Evolutionary conservation across 2,329 filamentous ascomycete species (phyloP).

Genomic region (Trichoderma hamatum): DNA sequence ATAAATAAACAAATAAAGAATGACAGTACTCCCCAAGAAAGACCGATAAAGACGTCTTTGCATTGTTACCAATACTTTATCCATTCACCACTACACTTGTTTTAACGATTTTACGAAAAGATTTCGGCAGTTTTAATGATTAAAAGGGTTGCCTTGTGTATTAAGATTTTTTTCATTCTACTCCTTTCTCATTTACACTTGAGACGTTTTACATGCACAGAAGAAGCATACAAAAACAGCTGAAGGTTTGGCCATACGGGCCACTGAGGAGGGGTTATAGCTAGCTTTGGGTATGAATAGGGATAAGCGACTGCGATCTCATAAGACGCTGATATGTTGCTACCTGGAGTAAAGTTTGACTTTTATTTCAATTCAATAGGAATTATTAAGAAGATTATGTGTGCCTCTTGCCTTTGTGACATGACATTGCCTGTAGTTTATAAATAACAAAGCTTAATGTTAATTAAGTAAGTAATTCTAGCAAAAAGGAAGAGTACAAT

Average conservation of each 20-base stretch:
- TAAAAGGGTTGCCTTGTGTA: conserved; percentile 23
- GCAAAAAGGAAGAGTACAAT: neutral
- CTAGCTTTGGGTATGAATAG: conserved; percentile 4
- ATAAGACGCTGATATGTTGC: neutral
- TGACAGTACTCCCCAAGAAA: neutral
- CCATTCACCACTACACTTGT: conserved; percentile 11
- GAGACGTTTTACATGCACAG: neutral
- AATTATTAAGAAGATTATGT: conserved; percentile 23
- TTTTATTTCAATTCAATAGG: conserved; percentile 18
- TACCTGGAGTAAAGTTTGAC: conserved; percentile 16
- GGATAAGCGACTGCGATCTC: neutral
- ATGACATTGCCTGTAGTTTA: neutral
- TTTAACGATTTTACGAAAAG: conserved; percentile 27
- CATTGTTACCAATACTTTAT: conserved; percentile 1
- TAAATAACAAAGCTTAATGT: neutral
- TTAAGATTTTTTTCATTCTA: conserved; percentile 10
- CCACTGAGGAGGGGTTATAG: neutral
- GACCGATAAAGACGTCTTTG: neutral
- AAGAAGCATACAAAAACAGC: conserved; percentile 1
- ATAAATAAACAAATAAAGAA: neutral
- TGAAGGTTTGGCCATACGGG: neutral
- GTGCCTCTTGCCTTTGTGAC: neutral
- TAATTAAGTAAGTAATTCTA: neutral
- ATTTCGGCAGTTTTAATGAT: conserved; percentile 20
- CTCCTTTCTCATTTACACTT: neutral